Evolutionary conservation across 176 grass and related monocot species (phyloP).

Genomic region (Tillandsia fasciculata): DNA sequence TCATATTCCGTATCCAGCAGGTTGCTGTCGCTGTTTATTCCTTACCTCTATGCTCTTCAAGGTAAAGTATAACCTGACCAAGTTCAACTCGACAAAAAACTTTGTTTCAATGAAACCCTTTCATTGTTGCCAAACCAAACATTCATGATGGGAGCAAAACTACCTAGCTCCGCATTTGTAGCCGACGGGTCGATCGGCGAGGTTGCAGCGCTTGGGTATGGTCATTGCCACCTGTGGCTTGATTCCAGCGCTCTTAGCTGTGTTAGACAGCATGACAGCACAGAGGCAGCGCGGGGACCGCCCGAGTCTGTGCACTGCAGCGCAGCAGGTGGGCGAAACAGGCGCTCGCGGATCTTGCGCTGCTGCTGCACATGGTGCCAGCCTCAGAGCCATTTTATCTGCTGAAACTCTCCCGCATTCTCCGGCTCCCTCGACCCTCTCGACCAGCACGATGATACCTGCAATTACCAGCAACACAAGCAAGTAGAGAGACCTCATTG

Average conservation of each 20-base stretch:
- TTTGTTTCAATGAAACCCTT: too few relatives aligned
- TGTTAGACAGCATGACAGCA: constrained; percentile 57
- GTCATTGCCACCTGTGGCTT: constrained; percentile 52
- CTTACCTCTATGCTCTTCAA: background rate
- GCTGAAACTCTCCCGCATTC: constrained; percentile 49
- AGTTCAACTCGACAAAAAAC: too few relatives aligned
- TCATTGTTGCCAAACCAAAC: background rate
- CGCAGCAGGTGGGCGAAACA: constrained; percentile 37
- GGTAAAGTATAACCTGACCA: background rate
- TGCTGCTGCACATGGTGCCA: constrained; percentile 45
- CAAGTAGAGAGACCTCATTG: background rate
- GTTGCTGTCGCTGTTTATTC: background rate
- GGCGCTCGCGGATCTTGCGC: constrained; percentile 25
- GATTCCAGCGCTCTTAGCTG: constrained; percentile 46
- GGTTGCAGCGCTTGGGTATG: constrained; percentile 66
- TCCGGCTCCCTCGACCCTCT: constrained; percentile 20
- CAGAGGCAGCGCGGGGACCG: constrained; percentile 58
- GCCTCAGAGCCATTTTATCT: constrained; percentile 42
- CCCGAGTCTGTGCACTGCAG: constrained; percentile 41
- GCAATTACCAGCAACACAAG: background rate
- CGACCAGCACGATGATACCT: background rate
- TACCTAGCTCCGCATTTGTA: constrained; percentile 65
- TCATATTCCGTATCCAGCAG: background rate
- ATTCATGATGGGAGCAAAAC: background rate
- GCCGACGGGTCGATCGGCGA: constrained; percentile 44